A percentile compares a stretch with the other conserved stretches of the same genome.
Evolutionary conservation across 176 grass and related monocot genomes (phyloP).

Genomic region (Aegilops bicornis): DNA sequence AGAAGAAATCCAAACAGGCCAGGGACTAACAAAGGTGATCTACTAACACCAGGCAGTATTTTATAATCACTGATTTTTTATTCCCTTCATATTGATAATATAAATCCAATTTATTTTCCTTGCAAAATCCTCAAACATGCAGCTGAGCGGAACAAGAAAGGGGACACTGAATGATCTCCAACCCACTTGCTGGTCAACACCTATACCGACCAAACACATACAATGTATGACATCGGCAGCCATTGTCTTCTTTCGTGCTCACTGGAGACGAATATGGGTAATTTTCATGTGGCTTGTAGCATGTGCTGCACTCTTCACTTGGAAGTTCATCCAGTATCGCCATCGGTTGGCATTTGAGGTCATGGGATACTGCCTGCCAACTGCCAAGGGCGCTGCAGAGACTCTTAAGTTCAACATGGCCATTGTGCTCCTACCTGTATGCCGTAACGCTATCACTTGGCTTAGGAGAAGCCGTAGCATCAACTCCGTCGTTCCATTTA

Average conservation of each 20-base stretch:
- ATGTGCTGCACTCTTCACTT: slow-evolving; percentile 54
- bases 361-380: slow-evolving; percentile 68
- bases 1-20: slow-evolving; percentile 19
- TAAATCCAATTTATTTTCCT: neutral
- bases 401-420: slow-evolving; percentile 81
- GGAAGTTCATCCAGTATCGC: slow-evolving; percentile 70
- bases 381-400: slow-evolving; percentile 63
- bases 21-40: slow-evolving; percentile 15
- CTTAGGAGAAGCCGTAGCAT: slow-evolving; percentile 42
- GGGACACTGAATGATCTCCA: neutral
- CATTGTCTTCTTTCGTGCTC: slow-evolving; percentile 35
- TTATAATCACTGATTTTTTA: neutral
- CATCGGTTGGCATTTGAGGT: slow-evolving; percentile 55
- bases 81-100: neutral
- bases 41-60: neutral
- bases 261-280: slow-evolving; percentile 57
- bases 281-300: slow-evolving; percentile 50
- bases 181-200: neutral
- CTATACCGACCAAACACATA: neutral
- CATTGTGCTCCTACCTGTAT: slow-evolving; percentile 60
- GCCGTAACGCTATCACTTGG: slow-evolving; percentile 65
- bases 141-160: slow-evolving; percentile 18
- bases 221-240: neutral
- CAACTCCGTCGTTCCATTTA: slow-evolving; percentile 51
- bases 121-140: neutral